These are phyloP conservation scores for Kodamaea anthophila DNA, from an alignment of 1,139 yeast species.

Conservation along the genomic window DNA sequence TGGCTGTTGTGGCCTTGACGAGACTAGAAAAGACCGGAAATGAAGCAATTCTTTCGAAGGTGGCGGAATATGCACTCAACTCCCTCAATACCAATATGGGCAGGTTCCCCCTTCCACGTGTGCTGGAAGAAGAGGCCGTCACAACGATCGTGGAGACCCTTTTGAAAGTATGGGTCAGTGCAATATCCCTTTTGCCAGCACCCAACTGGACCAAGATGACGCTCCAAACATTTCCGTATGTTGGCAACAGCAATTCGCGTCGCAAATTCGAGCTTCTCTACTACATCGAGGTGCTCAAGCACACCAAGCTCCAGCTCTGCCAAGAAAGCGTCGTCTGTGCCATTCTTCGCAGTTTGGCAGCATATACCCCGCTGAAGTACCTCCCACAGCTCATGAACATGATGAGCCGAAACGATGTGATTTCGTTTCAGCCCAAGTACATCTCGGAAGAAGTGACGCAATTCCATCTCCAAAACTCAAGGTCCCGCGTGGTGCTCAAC, in stretches of 20 bases:
- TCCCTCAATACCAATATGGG: slow-evolving; percentile 23
- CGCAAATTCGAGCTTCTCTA: slow-evolving; percentile 27
- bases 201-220: slow-evolving; percentile 34
- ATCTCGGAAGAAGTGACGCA: slow-evolving; percentile 16
- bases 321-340: slow-evolving; percentile 19
- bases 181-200: slow-evolving; percentile 12
- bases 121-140: slow-evolving; percentile 18
- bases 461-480: slow-evolving; percentile 16
- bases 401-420: slow-evolving; percentile 16
- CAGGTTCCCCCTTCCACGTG: slow-evolving; percentile 26
- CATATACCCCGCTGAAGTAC: slow-evolving; percentile 23
- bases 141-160: slow-evolving; percentile 22
- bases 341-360: slow-evolving; percentile 21
- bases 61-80: not conserved
- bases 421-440: slow-evolving; percentile 14
- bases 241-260: slow-evolving; percentile 37
- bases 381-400: slow-evolving; percentile 18
- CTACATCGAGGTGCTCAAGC: slow-evolving; percentile 23
- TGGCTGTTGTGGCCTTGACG: slow-evolving; percentile 1
- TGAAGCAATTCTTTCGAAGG: not conserved
- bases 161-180: slow-evolving; percentile 27
- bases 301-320: slow-evolving; percentile 17
- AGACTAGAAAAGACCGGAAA: too few species aligned
- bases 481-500: slow-evolving; percentile 17
- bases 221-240: slow-evolving; percentile 35